These are phyloP conservation scores for Priceomyces castillae DNA, from an alignment of 805 yeast species.

Conservation along the genomic window DNA sequence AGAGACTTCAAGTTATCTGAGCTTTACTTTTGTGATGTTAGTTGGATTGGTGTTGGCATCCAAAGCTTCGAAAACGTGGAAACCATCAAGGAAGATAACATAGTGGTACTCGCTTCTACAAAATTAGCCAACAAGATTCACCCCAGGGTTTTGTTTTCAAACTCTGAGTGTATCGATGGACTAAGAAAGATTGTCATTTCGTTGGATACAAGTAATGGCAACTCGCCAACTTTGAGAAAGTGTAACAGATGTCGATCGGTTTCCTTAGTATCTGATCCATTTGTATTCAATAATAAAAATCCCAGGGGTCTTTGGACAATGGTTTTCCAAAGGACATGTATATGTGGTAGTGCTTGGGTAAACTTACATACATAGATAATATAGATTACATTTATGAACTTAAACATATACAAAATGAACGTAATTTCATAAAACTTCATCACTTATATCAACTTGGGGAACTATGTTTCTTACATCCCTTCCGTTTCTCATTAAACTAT, in stretches of 20 bases:
- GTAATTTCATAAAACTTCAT: slow-evolving; percentile 14
- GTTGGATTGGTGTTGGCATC: slow-evolving; percentile 56
- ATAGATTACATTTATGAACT: neutral
- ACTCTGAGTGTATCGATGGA: slow-evolving; percentile 32
- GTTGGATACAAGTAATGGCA: neutral
- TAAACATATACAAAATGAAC: too few species aligned
- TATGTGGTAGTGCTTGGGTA: slow-evolving; percentile 80
- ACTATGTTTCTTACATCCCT: slow-evolving; percentile 14
- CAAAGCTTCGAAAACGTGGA: slow-evolving; percentile 4
- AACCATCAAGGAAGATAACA: neutral
- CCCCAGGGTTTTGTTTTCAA: slow-evolving; percentile 23
- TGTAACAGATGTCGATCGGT: slow-evolving; percentile 43
- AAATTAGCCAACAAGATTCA: slow-evolving; percentile 1
- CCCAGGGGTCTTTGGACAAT: slow-evolving; percentile 51
- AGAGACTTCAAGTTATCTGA: slow-evolving; percentile 50
- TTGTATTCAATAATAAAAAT: slow-evolving; percentile 31
- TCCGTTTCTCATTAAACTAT: slow-evolving; percentile 25
- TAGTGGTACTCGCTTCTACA: neutral
- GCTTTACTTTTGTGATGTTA: slow-evolving; percentile 60
- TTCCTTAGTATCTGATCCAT: slow-evolving; percentile 40
- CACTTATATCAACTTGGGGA: slow-evolving; percentile 25
- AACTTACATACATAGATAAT: slow-evolving; percentile 18
- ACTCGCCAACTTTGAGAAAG: slow-evolving; percentile 22
- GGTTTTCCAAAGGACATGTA: slow-evolving; percentile 69
- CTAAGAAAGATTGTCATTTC: slow-evolving; percentile 35